These are phyloP conservation scores for Dendrobium officinale DNA, from an alignment of 106 monocot species.

Conservation along the genomic window DNA sequence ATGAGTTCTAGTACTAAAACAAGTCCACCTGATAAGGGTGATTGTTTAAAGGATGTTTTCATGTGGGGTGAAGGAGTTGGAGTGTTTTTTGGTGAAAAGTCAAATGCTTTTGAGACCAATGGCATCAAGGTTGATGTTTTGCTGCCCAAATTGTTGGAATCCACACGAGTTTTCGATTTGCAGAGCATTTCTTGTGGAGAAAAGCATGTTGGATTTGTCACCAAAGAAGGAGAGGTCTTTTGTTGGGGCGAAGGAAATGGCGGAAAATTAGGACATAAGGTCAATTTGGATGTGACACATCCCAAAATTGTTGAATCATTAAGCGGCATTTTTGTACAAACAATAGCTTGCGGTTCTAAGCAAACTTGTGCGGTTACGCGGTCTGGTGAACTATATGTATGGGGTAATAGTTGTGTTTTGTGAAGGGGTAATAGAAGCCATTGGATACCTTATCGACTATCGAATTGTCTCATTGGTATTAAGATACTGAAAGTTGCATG, in stretches of 20 bases:
- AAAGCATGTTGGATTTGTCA: constrained; percentile 55
- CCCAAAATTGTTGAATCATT: constrained; percentile 53
- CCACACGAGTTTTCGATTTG: constrained; percentile 37
- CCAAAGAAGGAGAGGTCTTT: constrained; percentile 52
- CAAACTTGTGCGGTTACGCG: constrained; percentile 48
- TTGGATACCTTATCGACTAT: constrained; percentile 52
- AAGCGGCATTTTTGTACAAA: constrained; percentile 14
- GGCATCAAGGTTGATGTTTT: constrained; percentile 21
- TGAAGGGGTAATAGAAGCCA: constrained; percentile 17
- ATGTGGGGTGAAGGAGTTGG: constrained; percentile 67
- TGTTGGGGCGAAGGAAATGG: constrained; percentile 50
- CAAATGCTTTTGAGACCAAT: not conserved
- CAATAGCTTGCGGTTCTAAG: constrained; percentile 31
- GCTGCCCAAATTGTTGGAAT: constrained; percentile 54
- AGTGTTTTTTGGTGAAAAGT: constrained; percentile 19
- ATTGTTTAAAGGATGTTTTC: constrained; percentile 54
- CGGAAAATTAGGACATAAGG: constrained; percentile 47
- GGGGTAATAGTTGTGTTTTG: constrained; percentile 28
- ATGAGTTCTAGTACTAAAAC: constrained; percentile 12
- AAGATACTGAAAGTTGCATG: constrained; percentile 38
- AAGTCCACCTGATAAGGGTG: constrained; percentile 9
- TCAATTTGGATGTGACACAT: constrained; percentile 25
- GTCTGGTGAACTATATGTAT: constrained; percentile 54
- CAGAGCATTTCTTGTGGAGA: constrained; percentile 50
- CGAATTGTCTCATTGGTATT: constrained; percentile 22